A percentile compares a stretch with the other conserved stretches of the same genome.
phyloP scores from a whole-genome alignment of 495 filamentous ascomycete species.

The Lophiotrema nucula region DNA sequence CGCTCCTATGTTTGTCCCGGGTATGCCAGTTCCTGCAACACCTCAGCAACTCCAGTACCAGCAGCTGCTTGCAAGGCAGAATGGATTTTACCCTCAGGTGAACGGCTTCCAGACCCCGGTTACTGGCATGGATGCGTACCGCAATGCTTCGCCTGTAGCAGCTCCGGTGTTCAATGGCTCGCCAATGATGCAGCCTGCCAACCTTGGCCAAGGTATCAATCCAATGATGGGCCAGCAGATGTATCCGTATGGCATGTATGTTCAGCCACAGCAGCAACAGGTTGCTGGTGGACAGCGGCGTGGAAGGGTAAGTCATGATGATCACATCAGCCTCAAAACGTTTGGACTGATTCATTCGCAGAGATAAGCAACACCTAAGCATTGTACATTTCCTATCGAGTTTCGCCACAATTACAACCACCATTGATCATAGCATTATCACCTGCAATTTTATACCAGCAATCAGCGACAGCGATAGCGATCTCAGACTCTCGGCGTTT shows the following conservation, averaged over 20 bases:
- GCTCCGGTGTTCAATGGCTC: constrained; percentile 27
- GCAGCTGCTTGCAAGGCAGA: constrained; percentile 51
- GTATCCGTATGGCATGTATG: constrained; percentile 33
- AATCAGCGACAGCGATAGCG: too few relatives aligned
- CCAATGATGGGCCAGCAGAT: constrained; percentile 28
- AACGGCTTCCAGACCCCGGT: constrained; percentile 28
- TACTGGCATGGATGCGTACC: constrained; percentile 26
- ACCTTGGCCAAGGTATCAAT: constrained; percentile 22
- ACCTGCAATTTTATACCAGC: too few relatives aligned
- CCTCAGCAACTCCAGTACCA: constrained; percentile 60
- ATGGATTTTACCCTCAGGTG: constrained; percentile 24
- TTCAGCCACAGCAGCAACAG: constrained; percentile 28
- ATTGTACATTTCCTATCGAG: neutral
- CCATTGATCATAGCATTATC: too few relatives aligned
- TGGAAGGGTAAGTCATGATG: constrained; percentile 30
- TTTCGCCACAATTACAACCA: too few relatives aligned
- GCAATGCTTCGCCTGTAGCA: constrained; percentile 23
- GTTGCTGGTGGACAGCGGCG: constrained; percentile 26
- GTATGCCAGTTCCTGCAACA: constrained; percentile 50
- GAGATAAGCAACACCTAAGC: neutral
- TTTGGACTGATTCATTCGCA: neutral
- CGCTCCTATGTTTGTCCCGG: constrained; percentile 49
- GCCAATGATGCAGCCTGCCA: constrained; percentile 29
- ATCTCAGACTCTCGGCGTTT: too few relatives aligned
- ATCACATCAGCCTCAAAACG: neutral